phyloP scores from a whole-genome alignment of 176 grass and related monocot species.

The Rhynchospora tenuis region DNA sequence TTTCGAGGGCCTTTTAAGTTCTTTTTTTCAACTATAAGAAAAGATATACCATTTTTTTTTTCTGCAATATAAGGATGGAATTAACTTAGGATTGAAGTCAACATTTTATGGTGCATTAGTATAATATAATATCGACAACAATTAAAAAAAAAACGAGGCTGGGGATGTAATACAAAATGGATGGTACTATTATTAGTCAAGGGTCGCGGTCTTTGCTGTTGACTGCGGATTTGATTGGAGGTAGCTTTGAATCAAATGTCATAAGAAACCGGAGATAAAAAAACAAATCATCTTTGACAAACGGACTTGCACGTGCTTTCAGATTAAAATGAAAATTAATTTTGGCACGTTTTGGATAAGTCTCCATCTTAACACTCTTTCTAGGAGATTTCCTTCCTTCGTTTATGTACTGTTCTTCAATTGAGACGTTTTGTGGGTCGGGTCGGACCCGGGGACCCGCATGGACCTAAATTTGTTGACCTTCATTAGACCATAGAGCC shows the following conservation, averaged over 20 bases:
- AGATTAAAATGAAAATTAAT: neutral
- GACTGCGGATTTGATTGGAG: neutral
- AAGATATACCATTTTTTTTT: no score
- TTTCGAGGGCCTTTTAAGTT: no score
- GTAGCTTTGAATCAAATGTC: neutral
- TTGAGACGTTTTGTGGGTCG: neutral
- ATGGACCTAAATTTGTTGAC: no score
- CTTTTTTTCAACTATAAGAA: no score
- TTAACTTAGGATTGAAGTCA: no score
- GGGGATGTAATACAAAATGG: neutral
- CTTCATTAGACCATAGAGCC: no score
- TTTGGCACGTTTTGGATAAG: constrained; percentile 4
- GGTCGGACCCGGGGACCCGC: no score
- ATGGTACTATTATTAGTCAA: neutral
- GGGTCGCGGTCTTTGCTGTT: neutral
- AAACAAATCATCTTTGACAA: constrained; percentile 6
- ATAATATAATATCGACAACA: no score
- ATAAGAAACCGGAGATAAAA: neutral
- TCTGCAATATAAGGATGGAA: no score
- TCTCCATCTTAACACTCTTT: neutral
- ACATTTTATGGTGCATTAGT: no score
- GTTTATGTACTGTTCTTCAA: neutral
- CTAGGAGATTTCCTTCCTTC: neutral
- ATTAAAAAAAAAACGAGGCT: neutral
- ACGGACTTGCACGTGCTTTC: neutral